Base-by-base conservation (phyloP, 116 monocot species). In the Papilionanthe hybrid region DNA sequence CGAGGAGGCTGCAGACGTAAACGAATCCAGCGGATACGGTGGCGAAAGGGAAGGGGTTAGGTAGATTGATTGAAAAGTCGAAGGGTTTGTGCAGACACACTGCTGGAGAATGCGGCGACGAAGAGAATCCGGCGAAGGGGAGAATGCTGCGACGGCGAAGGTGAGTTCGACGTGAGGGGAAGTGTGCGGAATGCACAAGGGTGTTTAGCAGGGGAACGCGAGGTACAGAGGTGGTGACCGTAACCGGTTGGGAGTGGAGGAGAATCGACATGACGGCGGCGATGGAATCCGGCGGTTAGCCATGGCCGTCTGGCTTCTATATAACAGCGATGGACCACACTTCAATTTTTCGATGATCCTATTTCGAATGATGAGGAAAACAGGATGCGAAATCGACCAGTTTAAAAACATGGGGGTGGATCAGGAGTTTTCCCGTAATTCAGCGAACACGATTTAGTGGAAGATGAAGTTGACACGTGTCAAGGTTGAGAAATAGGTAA, bases 21-120 rank as follows among this genome's bases (percentile, higher is more conserved):
- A 84, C 29, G 79, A 84, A 50, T 17, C 65, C 75, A 15, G 79
- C 77, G 27, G 81, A 78, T 58, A 84, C n/a, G 1, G 58, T 30
- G 20, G 77, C 18, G 41, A 84, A 76, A 20, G 81, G 49, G 3
- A 75, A 25, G 69, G 55, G 79, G 29, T 60, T 42, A 30, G 4
- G 42, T 0, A 78, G 20, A 1, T 27, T 47, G 49, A 75, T 50
- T 27, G n/a, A 75, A 15, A 12, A 12, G 0, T 73, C 73, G 44
- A 28, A 47, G 75, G 22, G 27, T 27, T 49, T 75, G 5, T 49
- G 4, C 23, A 19, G 50, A 50, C 18, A 13, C 75, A 42, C 20
- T 19, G 49, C 15, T 47, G 75, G 23, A 5, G 49, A 50, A 42
- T 19, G n/a, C 28, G 5, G 13, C 27, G 73, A n/a, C 73, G 9